These are phyloP conservation scores for Thalassia testudinum DNA, from an alignment of 116 monocot genomes.

Conservation along the genomic window DNA sequence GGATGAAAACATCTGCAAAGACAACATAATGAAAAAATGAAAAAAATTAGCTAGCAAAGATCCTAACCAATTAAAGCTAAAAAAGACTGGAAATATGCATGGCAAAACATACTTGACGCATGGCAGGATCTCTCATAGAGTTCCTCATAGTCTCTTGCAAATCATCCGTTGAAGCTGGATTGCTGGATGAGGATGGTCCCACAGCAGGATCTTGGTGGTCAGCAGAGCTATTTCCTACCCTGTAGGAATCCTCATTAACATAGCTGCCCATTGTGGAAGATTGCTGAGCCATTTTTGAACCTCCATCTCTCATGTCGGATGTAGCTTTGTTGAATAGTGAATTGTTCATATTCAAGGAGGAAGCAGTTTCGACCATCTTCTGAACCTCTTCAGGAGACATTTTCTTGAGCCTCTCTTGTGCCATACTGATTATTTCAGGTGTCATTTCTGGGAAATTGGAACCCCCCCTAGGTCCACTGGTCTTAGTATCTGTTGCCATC, in stretches of 20 bases:
- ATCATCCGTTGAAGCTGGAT: slow-evolving; percentile 30
- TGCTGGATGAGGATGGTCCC: slow-evolving; percentile 24
- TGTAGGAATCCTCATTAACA: too few relatives aligned
- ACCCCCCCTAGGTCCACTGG: slow-evolving; percentile 12
- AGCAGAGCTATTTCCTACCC: not conserved
- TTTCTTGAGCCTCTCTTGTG: slow-evolving; percentile 57
- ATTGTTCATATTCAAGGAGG: slow-evolving; percentile 36
- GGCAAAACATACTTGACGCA: slow-evolving; percentile 64
- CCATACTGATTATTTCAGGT: slow-evolving; percentile 77
- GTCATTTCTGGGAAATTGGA: slow-evolving; percentile 54
- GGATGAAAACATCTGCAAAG: slow-evolving; percentile 66
- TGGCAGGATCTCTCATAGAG: slow-evolving; percentile 85
- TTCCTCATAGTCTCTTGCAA: slow-evolving; percentile 65
- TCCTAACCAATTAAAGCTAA: not conserved
- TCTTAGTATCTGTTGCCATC: slow-evolving; percentile 2
- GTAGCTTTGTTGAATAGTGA: slow-evolving; percentile 4
- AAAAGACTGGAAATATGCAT: not conserved
- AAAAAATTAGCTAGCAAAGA: not conserved
- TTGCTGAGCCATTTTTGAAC: not conserved
- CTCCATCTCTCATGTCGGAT: not conserved
- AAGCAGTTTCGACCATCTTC: slow-evolving; percentile 50
- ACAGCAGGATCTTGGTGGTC: slow-evolving; percentile 3
- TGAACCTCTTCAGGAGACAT: slow-evolving; percentile 81
- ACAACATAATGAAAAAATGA: not conserved
- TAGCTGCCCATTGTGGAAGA: not conserved